Conservation (phyloP, 2,329 filamentous ascomycete species). For the Scytalidium lignicola region DNA sequence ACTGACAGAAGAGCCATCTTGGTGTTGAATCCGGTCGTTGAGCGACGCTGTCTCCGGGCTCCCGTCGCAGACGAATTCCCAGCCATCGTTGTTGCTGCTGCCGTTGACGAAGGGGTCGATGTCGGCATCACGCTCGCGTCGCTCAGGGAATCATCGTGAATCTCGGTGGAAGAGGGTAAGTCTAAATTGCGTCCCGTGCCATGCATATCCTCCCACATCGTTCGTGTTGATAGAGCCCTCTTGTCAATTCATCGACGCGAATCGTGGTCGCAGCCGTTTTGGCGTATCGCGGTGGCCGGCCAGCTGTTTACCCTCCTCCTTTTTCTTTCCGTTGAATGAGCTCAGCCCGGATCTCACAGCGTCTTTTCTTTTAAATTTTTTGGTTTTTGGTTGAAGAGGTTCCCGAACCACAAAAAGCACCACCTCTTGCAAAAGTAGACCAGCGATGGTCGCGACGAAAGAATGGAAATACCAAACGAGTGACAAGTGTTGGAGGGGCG, state of each 20-base stretch:
- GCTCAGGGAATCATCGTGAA: background rate
- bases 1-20: constrained; percentile 23
- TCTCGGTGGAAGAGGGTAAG: background rate
- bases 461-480: background rate
- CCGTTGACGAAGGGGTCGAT: background rate
- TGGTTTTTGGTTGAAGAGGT: background rate
- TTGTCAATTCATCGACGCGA: background rate
- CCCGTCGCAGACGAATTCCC: background rate
- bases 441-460: background rate
- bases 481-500: background rate
- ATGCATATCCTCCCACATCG: background rate
- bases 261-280: background rate
- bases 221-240: background rate
- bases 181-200: background rate
- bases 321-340: background rate
- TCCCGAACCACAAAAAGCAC: background rate
- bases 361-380: background rate
- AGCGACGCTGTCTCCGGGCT: constrained; percentile 15
- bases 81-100: background rate
- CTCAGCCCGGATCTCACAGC: background rate
- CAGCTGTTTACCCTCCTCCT: background rate
- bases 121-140: background rate
- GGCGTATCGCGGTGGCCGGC: background rate
- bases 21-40: constrained; percentile 15
- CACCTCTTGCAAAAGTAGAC: background rate